phyloP scores from a whole-genome alignment of 352 stramenopile species.

The Globisporangium carolinianum region DNA sequence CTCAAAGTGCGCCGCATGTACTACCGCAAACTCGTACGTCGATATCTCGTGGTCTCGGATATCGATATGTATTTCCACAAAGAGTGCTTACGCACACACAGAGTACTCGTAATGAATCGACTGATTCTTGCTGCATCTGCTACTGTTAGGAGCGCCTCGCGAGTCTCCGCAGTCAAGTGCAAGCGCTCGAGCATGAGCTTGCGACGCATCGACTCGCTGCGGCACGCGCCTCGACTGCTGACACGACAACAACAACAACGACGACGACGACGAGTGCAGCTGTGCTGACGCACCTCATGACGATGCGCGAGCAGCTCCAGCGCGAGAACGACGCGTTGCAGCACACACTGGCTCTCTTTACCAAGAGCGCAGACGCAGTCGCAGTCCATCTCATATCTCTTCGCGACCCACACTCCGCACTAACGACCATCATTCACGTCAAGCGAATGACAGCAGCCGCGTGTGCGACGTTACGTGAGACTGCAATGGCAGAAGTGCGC shows the following conservation, averaged over 20 bases:
- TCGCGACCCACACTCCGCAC: not conserved
- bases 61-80: not conserved
- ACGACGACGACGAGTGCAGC: not conserved
- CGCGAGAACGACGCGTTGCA: constrained; percentile 11
- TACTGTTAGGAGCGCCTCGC: constrained; percentile 8
- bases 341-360: not conserved
- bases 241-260: not conserved
- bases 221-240: not conserved
- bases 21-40: constrained; percentile 14
- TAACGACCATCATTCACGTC: not conserved
- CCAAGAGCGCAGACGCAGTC: constrained; percentile 1
- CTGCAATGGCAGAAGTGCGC: not conserved
- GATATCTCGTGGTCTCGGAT: not conserved
- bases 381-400: not conserved
- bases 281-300: not conserved
- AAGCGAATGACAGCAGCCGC: not conserved
- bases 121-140: not conserved
- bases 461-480: not conserved
- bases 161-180: constrained; percentile 1
- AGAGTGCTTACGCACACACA: not conserved
- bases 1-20: constrained; percentile 15
- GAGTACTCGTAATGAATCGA: too few species aligned
- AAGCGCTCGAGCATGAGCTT: constrained; percentile 1
- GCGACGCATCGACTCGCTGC: not conserved
- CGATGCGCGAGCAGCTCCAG: not conserved